Base-by-base conservation (phyloP, 1,284 basidiomycete species). In the Trichosporon sp. region DNA sequence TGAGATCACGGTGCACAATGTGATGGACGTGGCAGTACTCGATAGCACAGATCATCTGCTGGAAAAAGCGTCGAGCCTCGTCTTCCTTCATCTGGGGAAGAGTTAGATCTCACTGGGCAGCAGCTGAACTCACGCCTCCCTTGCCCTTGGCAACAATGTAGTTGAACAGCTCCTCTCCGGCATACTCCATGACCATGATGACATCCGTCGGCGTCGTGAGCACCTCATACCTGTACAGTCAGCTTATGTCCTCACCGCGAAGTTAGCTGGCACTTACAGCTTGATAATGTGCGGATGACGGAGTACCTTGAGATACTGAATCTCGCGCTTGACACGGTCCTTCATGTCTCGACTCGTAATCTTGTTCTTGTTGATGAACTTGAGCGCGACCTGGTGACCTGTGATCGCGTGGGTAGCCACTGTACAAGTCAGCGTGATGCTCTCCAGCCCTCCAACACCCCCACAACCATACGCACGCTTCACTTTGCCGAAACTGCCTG, bases 221-320 rank as follows among this genome's bases (percentile, higher is more conserved):
- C 56, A 96, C 93, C 79, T 96, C 94, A 80, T 96, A 97, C 63
- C 92, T 95, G 78, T 6, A n/a, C n/a, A 2, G 59, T 61, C 59
- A 61, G 64, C 29, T 3, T 3, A 56, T 8, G 9, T n/a, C 7
- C 8, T 27, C 14, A 61, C 44, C 1, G 19, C 25, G 3, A 16
- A 34, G n/a, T n/a, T n/a, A n/a, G n/a, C n/a, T n/a, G n/a, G n/a
- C 8, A 84, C 86, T 70, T 75, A 94, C 91, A 96, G 85, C 81
- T 96, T 96, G 84, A 96, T 91, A 78, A 97, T 95, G 78, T 97
- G 93, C 1, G 94, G 89, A 78, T 97, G 94, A 56, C 91, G 84
- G 21, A 97, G 85, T 40, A 92, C 87, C 66, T 91, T 88, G 85
- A 96, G 90, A 81, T 95, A 96, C 77, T 95, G 92, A 70, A 95